A percentile compares a stretch with the other conserved stretches of the same genome.
These are phyloP conservation scores for Persicaria tinctoria DNA, from an alignment of 148 eudicot genomes.

Conservation along the genomic window DNA sequence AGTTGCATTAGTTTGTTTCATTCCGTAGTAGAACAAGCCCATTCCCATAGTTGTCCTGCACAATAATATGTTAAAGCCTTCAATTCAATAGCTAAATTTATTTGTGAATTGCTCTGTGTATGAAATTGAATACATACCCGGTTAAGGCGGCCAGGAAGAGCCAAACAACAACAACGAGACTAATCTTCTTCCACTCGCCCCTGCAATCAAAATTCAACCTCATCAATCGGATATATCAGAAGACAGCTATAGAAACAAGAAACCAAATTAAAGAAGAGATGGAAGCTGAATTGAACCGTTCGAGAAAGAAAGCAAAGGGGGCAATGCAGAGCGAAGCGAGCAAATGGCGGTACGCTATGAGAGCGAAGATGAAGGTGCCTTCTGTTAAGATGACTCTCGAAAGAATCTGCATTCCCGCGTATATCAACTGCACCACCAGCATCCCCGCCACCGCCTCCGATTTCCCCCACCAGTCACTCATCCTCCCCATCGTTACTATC, in stretches of 20 bases:
- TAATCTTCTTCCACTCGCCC: neutral
- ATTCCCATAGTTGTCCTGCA: conserved; percentile 47
- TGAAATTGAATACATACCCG: conserved; percentile 15
- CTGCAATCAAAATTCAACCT: neutral
- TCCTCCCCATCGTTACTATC: neutral
- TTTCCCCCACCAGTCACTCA: conserved; percentile 19
- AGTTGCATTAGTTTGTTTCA: conserved; percentile 57
- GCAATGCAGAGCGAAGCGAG: conserved; percentile 45
- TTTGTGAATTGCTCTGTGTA: too few relatives aligned
- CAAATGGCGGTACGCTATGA: conserved; percentile 44
- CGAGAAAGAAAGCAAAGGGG: conserved; percentile 47
- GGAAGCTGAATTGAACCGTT: conserved; percentile 26
- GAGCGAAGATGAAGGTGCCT: conserved; percentile 49
- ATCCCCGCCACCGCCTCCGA: conserved; percentile 32
- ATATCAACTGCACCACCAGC: conserved; percentile 46
- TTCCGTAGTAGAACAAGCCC: conserved; percentile 57
- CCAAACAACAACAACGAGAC: neutral
- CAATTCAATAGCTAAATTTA: too few relatives aligned
- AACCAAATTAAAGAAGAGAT: neutral
- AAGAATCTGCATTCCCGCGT: conserved; percentile 42
- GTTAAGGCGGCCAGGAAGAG: neutral
- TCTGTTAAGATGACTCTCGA: conserved; percentile 33
- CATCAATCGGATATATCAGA: neutral
- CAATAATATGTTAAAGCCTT: too few relatives aligned
- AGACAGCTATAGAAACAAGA: conserved; percentile 15